Base-by-base conservation (phyloP, 2,329 filamentous ascomycete species). In the Trichophyton mentagrophytes region DNA sequence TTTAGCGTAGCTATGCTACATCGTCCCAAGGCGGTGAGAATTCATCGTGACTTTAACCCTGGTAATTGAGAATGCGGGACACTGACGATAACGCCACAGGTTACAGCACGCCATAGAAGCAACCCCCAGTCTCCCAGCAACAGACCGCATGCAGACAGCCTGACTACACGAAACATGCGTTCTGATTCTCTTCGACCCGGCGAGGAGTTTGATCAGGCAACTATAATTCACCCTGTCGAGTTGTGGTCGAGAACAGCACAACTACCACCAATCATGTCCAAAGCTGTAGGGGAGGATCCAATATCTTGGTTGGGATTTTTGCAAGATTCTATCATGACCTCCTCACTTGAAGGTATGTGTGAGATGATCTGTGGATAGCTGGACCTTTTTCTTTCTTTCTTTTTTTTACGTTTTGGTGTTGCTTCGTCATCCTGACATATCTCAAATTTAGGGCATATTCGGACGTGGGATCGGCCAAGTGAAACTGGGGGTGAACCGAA, bases 1-100 rank as follows among this genome's bases (percentile, higher is more conserved):
- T 99, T 99, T 72, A 96, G 87, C 66, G 90, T 96, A 47, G 90
- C 90, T 67, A 97, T 97, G 92, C 80, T 99, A 67, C 89, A 95
- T 73, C 83, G 91, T 63, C 92, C 93, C 20, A 92, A 92, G 75
- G 86, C 84, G 66, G 88, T 90, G 77, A 69, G 87, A 82, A 47
- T 61, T 25, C 7, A 30, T 30, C 59, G 58, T 65, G 22, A 59
- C 67, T 20, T 30, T 44, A 60, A 27, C 57, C 59, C 46, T 30
- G 42, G 25, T 9, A 57, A 13, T 11, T 20, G 55, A 3, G 11
- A 38, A 36, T 15, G 40, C 57, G 25, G 30, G 22, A n/a, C 40
- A 15, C 33, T 38, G 33, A 38, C 11, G 9, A 33, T 56, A 61
- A 66, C 59, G 71, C 67, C 67, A 72, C 27, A 75, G 66, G 65